Evolutionary conservation across 202 grass and related monocot species (phyloP).

Genomic region (Miscanthus sacchariflorus): DNA sequence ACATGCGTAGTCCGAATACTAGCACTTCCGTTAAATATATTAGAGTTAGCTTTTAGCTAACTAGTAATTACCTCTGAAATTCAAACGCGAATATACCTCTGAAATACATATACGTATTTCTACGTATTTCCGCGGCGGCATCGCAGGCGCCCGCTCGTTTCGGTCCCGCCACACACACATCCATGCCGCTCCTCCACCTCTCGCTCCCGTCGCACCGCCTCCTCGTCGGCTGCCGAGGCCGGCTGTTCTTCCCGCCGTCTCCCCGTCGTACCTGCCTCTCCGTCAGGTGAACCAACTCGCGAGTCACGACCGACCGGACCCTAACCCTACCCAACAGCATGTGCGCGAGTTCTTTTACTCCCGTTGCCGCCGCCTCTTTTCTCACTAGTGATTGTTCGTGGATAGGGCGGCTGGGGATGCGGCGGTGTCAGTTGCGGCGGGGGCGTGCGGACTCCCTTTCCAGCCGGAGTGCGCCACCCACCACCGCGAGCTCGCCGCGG

Average conservation of each 20-base stretch:
- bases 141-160: too few relatives aligned
- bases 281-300: conserved; percentile 23
- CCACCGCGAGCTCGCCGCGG: conserved; percentile 67
- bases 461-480: conserved; percentile 52
- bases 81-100: too few relatives aligned
- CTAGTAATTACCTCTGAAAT: too few relatives aligned
- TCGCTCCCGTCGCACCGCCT: conserved; percentile 36
- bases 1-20: too few relatives aligned
- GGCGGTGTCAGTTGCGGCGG: background rate
- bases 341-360: background rate
- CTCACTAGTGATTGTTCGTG: conserved; percentile 23
- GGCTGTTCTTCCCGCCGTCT: background rate
- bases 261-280: background rate
- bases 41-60: too few relatives aligned
- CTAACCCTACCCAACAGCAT: background rate
- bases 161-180: conserved; percentile 38
- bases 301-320: too few relatives aligned
- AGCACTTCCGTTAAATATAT: too few relatives aligned
- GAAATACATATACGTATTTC: too few relatives aligned
- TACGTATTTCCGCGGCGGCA: too few relatives aligned
- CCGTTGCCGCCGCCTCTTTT: conserved; percentile 7
- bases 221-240: conserved; percentile 29
- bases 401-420: conserved; percentile 18
- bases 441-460: conserved; percentile 62
- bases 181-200: conserved; percentile 55